Evolutionary conservation across 2,329 filamentous ascomycete genomes (phyloP).

Genomic region (Clonostachys solani): DNA sequence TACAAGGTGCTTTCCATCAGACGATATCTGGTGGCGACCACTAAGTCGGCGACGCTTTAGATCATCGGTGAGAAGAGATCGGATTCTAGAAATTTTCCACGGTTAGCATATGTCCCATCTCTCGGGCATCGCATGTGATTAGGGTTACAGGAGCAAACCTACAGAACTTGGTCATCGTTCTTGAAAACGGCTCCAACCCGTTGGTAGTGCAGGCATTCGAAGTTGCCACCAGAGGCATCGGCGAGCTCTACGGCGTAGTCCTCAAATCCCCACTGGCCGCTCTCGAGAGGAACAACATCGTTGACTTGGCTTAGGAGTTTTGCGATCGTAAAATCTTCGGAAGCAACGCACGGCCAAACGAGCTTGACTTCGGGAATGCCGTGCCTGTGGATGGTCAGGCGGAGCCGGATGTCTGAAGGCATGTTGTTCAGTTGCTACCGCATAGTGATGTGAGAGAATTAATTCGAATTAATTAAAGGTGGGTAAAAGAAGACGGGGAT

Average conservation of each 20-base stretch:
- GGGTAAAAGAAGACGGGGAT: neutral
- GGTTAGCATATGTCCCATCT: conserved; percentile 4
- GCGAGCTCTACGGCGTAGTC: conserved; percentile 81
- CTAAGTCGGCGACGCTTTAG: conserved; percentile 66
- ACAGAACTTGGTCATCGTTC: conserved; percentile 82
- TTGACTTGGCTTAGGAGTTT: conserved; percentile 77
- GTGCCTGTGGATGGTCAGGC: conserved; percentile 68
- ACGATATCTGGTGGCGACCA: conserved; percentile 77
- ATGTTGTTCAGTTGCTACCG: conserved; percentile 9
- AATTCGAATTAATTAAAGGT: neutral
- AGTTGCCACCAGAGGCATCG: conserved; percentile 51
- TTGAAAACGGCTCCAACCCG: conserved; percentile 65
- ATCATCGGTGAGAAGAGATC: conserved; percentile 72
- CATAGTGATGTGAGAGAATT: neutral
- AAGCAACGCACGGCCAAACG: conserved; percentile 61
- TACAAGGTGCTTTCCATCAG: conserved; percentile 73
- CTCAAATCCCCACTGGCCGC: conserved; percentile 78
- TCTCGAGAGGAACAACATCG: conserved; percentile 76
- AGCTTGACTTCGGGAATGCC: conserved; percentile 68
- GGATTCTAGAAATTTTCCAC: conserved; percentile 51
- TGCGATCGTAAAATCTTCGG: conserved; percentile 64
- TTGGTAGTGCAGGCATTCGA: conserved; percentile 86
- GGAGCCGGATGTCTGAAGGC: conserved; percentile 58
- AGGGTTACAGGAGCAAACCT: conserved; percentile 57
- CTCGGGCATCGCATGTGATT: conserved; percentile 32